Evolutionary conservation across 108 stramenopile species (phyloP), one percentile per base, ranked within the genome.

Genomic region (Pseudonitzschia multiseries): DNA sequence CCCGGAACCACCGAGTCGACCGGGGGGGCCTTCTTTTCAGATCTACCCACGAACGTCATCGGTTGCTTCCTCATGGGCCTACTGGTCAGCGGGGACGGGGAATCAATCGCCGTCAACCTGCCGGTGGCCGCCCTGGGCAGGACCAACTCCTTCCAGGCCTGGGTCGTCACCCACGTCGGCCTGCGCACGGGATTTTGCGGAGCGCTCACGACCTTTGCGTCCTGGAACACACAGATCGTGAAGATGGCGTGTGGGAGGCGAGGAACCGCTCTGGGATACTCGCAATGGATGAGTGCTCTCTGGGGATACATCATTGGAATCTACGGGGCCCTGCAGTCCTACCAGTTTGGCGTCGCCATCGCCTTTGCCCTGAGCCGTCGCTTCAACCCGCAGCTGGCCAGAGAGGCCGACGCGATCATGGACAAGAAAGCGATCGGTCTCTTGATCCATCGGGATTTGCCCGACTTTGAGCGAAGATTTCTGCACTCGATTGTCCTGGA

Each of bases 201-300:
- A 14, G 76, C 81, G 14, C 41, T 93, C 2, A 93, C 92, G 21
- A 91, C 88, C 1, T 88, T 90, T 73, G 81, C 87, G 5, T 85
- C 86, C 20, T 93, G 89, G 89, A 90, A 93, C 71, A 68, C 87
- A 8, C 89, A 90, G 81, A 90, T 90, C 89, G 87, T 93, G 0
- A 17, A 74, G 27, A 90, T 93, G 89, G 75, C 90, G 71, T 33
- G 32, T 0, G 61, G 61, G 5, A 29, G 18, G 15, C 18, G 20
- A 5, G 61, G 32, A 10, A 62, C 61, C 26, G 61, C 26, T n/a
- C 29, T 62, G 36, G 61, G 61, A 4, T 62, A 62, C 31, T 62
- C 61, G n/a, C 61, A 62, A 0, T 62, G 61, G 61, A 20, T 62
- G 61, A n/a, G 20, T 0, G 83, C 92, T 13, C 40, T 91, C 48